Conservation (phyloP, 345 rosid genomes). For the Pistacia vera region DNA sequence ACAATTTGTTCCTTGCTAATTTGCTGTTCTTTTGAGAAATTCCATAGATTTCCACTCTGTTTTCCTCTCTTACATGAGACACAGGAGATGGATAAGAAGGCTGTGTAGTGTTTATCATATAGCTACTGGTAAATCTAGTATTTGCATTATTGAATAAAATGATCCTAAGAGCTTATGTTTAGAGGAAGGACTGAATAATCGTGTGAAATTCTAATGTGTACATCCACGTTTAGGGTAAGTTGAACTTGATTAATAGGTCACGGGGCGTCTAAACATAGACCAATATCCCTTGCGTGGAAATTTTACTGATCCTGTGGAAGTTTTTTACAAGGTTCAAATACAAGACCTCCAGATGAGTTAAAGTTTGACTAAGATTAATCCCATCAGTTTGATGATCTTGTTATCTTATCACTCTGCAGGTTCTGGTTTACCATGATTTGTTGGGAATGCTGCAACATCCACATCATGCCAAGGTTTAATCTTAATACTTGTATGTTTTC, state of each 20-base stretch:
- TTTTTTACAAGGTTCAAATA: not conserved
- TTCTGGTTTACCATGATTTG: slow-evolving; percentile 88
- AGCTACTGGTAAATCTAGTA: not conserved
- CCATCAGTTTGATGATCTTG: not conserved
- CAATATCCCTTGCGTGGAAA: no score
- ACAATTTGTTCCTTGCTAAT: not conserved
- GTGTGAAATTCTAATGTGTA: no score
- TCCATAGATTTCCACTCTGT: not conserved
- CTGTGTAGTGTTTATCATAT: not conserved
- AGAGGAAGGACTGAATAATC: not conserved
- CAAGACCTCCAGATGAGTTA: no score
- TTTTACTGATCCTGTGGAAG: not conserved
- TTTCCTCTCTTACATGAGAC: not conserved
- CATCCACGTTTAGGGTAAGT: no score
- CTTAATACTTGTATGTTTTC: not conserved
- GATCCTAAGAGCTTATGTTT: not conserved
- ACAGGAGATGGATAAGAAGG: not conserved
- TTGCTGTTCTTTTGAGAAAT: not conserved
- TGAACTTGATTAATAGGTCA: no score
- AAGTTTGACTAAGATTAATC: not conserved
- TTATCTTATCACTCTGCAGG: slow-evolving; percentile 44
- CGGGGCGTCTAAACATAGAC: no score
- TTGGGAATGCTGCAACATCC: slow-evolving; percentile 97
- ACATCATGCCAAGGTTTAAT: slow-evolving; percentile 89
- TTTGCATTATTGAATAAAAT: not conserved